Base-by-base conservation (phyloP, 352 stramenopile genomes). In the Phytopythium chamaehyphon region DNA sequence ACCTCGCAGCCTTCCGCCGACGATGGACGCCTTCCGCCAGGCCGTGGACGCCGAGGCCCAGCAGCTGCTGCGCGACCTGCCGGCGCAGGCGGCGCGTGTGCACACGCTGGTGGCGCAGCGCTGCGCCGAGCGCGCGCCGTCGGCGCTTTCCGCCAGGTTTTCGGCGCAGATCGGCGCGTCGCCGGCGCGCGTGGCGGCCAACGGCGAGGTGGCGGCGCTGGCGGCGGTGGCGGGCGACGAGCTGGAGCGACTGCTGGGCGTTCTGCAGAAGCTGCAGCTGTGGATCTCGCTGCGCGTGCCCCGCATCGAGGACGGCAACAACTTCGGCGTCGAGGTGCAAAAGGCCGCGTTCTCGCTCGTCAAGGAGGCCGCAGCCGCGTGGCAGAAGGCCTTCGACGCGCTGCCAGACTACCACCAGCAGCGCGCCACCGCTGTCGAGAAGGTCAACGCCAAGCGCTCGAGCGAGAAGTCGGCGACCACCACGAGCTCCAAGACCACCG, bases 301-400 rank as follows among this genome's bases (percentile, higher is more conserved):
- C 26, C 82, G 81, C 59, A 73, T 91, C 45, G 76, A 75, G 31
- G 83, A 93, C 57, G 83, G 83, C 62, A 93, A 93, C 69, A 93
- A 93, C 64, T 93, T 93, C 68, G 83, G 83, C 52, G 83, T 93
- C 40, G 83, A 93, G 56, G 83, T 93, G 64, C 83, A 93, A 59
- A 87, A 88, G 61, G 74, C 79, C 50, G 76, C 81, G 28, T 77
- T 64, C 62, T 62, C 82, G 61, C 71, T 87, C 50, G 46, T 93
- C 7, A 91, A 86, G 51, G 73, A 88, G 51, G 71, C 67, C 33
- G 45, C 66, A 26, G 76, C 82, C 14, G 74, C 70, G 55, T 85
- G 80, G 59, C 81, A 91, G 62, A 91, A 93, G 66, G 66, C 69
- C 28, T 91, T 76, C 76, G 83, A 93, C 56, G 47, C 65, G 43